Percentiles rank a stretch among this genome's conserved stretches.
These are phyloP conservation scores for Solanum appendiculatum DNA, from an alignment of 257 asterid species.

Conservation along the genomic window DNA sequence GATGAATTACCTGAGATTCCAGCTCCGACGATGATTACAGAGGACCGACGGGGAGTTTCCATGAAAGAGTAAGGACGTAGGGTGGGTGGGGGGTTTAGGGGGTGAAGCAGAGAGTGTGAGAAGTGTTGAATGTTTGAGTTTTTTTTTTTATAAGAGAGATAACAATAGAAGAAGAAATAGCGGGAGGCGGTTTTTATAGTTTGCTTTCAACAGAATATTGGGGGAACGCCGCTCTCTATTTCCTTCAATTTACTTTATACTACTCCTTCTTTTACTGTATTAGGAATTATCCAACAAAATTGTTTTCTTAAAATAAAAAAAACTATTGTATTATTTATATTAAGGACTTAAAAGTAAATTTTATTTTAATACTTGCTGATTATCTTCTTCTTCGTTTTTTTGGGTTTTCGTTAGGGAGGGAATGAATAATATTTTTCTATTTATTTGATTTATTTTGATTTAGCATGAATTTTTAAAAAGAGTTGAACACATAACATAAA, in stretches of 20 bases:
- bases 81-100: no score
- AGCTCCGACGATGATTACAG: constrained; percentile 76
- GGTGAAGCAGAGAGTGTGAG: not conserved
- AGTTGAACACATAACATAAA: no score
- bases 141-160: not conserved
- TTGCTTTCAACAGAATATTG: not conserved
- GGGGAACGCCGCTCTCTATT: not conserved
- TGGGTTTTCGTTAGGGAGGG: no score
- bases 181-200: constrained; percentile 45
- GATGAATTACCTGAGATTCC: constrained; percentile 60
- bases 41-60: constrained; percentile 41
- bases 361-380: no score
- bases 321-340: no score
- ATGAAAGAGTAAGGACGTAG: no score
- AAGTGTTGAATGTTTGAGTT: no score
- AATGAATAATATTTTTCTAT: no score
- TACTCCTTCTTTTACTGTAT: not conserved
- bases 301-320: no score
- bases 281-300: not conserved
- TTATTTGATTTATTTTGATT: not conserved
- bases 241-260: not conserved
- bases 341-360: no score
- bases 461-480: no score
- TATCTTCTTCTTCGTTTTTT: no score
- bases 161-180: constrained; percentile 23